Conservation (phyloP, 352 stramenopile genomes). For the Pythium brachiatum region DNA sequence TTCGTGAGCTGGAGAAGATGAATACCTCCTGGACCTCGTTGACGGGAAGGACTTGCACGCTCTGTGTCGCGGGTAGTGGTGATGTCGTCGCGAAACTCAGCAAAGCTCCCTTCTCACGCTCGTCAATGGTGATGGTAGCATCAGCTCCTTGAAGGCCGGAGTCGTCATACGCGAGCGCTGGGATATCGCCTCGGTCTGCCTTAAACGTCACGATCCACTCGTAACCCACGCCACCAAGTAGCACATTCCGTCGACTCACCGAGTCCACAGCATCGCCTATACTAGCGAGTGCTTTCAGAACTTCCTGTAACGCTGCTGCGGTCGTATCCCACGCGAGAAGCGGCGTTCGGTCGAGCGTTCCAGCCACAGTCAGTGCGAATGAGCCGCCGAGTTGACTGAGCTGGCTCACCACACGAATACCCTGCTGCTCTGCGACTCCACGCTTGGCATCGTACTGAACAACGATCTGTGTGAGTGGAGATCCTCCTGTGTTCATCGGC, state of each 20-base stretch:
- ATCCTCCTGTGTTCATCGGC: slow-evolving; percentile 54
- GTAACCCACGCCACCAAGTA: slow-evolving; percentile 56
- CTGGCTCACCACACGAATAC: slow-evolving; percentile 41
- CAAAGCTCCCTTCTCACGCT: slow-evolving; percentile 43
- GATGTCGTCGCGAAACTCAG: slow-evolving; percentile 16
- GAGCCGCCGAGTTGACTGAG: slow-evolving; percentile 34
- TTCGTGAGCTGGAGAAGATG: slow-evolving; percentile 52
- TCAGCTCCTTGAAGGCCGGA: slow-evolving; percentile 20
- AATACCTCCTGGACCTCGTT: slow-evolving; percentile 75
- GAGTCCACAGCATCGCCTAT: slow-evolving; percentile 19
- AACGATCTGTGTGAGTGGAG: slow-evolving; percentile 38
- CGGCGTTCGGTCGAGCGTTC: slow-evolving; percentile 11
- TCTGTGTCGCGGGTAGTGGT: slow-evolving; percentile 19
- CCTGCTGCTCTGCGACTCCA: slow-evolving; percentile 60
- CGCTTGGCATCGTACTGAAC: slow-evolving; percentile 64
- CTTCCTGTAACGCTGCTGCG: slow-evolving; percentile 28
- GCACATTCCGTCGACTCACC: slow-evolving; percentile 43
- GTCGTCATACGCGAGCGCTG: slow-evolving; percentile 34
- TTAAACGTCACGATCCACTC: slow-evolving; percentile 72
- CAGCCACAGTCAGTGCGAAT: slow-evolving; percentile 35
- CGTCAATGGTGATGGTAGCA: slow-evolving; percentile 33
- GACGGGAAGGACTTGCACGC: slow-evolving; percentile 26
- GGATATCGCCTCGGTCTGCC: slow-evolving; percentile 42
- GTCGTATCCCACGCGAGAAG: slow-evolving; percentile 42
- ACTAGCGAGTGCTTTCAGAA: slow-evolving; percentile 13